Conservation (phyloP, 2,329 filamentous ascomycete species). For the Colletotrichum simmondsii region DNA sequence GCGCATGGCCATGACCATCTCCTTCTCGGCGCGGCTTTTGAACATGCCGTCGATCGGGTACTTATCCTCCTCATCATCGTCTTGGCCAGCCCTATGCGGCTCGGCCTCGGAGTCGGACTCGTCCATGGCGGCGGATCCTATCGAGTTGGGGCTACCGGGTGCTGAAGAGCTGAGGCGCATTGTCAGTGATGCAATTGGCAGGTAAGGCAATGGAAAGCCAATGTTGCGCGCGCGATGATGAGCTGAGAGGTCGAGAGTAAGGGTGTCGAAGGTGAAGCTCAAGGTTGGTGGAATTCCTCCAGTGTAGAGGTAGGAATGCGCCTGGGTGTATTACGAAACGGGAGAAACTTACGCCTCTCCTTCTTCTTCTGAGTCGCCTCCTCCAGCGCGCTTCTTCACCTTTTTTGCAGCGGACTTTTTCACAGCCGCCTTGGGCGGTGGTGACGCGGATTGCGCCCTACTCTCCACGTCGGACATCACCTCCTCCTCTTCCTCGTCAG, state of each 20-base stretch:
- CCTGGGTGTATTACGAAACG: neutral
- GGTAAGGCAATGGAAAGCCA: neutral
- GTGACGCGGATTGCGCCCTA: slow-evolving; percentile 66
- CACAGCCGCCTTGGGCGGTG: slow-evolving; percentile 50
- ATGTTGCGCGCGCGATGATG: neutral
- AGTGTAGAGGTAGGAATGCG: neutral
- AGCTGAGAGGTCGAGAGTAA: neutral
- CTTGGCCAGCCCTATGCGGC: slow-evolving; percentile 54
- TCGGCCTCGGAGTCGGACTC: slow-evolving; percentile 77
- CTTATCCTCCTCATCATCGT: slow-evolving; percentile 70
- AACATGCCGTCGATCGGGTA: slow-evolving; percentile 93
- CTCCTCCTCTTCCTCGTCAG: slow-evolving; percentile 69
- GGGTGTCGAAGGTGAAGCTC: neutral
- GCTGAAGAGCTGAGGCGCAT: slow-evolving; percentile 69
- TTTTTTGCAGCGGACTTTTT: slow-evolving; percentile 55
- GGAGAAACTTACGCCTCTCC: slow-evolving; percentile 79
- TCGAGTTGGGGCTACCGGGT: slow-evolving; percentile 77
- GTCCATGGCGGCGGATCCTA: slow-evolving; percentile 88
- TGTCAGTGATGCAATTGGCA: neutral
- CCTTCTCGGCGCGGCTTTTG: slow-evolving; percentile 77
- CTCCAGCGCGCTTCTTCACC: slow-evolving; percentile 61
- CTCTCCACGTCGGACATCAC: slow-evolving; percentile 63
- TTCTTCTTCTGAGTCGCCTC: slow-evolving; percentile 79
- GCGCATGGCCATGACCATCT: slow-evolving; percentile 83
- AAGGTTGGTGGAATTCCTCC: neutral